Percentiles rank a stretch among this genome's conserved stretches.
Evolutionary conservation across 2,329 filamentous ascomycete genomes (phyloP).

Genomic region (Alternaria sp.): DNA sequence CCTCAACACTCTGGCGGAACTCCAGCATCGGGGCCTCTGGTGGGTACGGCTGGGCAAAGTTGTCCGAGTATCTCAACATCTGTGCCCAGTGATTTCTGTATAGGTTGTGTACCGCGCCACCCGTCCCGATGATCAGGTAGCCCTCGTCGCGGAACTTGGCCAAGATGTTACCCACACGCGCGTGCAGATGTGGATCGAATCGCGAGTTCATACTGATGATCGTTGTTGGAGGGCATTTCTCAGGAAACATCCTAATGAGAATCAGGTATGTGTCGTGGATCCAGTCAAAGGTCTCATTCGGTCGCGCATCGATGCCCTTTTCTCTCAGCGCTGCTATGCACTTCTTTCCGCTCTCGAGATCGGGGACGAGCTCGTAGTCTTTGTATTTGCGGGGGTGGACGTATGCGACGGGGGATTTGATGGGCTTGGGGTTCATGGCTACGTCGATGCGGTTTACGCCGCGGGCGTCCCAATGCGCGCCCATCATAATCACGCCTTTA

Average conservation of each 20-base stretch:
- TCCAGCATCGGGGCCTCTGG: conserved; percentile 68
- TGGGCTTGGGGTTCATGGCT: conserved; percentile 64
- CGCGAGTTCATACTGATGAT: conserved; percentile 63
- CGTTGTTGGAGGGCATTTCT: conserved; percentile 69
- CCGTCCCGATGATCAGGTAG: conserved; percentile 64
- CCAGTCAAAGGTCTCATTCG: conserved; percentile 69
- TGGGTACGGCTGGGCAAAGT: conserved; percentile 65
- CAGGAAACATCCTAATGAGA: conserved; percentile 72
- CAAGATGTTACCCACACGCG: conserved; percentile 64
- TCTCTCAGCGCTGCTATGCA: conserved; percentile 59
- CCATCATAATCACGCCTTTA: conserved; percentile 72
- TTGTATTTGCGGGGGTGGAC: conserved; percentile 70
- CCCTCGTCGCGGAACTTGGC: conserved; percentile 61
- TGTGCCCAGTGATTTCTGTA: conserved; percentile 71
- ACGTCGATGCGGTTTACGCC: conserved; percentile 64
- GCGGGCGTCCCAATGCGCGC: conserved; percentile 70
- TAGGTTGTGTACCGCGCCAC: conserved; percentile 73
- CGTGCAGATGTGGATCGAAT: conserved; percentile 64
- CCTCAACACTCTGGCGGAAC: conserved; percentile 70
- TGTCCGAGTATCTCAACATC: conserved; percentile 69
- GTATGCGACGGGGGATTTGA: conserved; percentile 70
- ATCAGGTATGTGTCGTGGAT: conserved; percentile 76
- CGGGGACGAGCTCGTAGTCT: conserved; percentile 66
- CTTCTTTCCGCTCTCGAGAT: conserved; percentile 60
- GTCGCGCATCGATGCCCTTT: conserved; percentile 61